phyloP scores from a whole-genome alignment of 192 early-diverging fungal species.

The Coemansia sp. region DNA sequence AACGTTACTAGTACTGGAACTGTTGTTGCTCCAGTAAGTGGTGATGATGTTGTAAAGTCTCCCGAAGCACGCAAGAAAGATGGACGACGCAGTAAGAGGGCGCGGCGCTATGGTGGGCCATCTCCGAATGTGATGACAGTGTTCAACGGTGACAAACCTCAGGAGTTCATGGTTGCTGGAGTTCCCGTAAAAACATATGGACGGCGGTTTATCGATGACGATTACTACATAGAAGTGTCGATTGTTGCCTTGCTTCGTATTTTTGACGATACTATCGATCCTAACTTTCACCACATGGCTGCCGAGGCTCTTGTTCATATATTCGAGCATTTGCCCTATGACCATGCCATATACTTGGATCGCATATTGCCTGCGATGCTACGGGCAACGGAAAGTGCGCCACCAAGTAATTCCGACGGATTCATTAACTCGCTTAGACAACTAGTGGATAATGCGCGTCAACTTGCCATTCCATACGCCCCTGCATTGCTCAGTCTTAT shows the following conservation, averaged over 20 bases:
- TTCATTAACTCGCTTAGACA: conserved; percentile 87
- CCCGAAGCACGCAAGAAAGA: not conserved
- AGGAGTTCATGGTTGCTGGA: conserved; percentile 30
- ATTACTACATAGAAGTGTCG: conserved; percentile 91
- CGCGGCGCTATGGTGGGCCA: conserved; percentile 8
- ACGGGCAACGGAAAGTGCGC: conserved; percentile 82
- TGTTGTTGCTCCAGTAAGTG: not conserved
- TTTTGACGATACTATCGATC: conserved; percentile 78
- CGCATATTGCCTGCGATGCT: conserved; percentile 85
- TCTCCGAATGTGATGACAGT: conserved; percentile 35
- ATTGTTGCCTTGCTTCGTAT: conserved; percentile 90
- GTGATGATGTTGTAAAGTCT: not conserved
- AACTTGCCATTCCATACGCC: conserved; percentile 90
- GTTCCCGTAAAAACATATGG: conserved; percentile 33
- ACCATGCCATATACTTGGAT: conserved; percentile 21
- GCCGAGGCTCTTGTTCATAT: conserved; percentile 93
- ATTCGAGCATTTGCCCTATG: conserved; percentile 73
- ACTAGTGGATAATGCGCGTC: conserved; percentile 86
- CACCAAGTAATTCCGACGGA: conserved; percentile 76
- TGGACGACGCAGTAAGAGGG: not conserved
- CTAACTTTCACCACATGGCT: conserved; percentile 81
- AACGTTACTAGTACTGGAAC: not conserved
- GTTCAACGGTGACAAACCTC: conserved; percentile 29
- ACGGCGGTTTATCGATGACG: conserved; percentile 57
- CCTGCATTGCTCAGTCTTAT: conserved; percentile 82